phyloP scores from a whole-genome alignment of 495 filamentous ascomycete species.

The Penicillium taxi region DNA sequence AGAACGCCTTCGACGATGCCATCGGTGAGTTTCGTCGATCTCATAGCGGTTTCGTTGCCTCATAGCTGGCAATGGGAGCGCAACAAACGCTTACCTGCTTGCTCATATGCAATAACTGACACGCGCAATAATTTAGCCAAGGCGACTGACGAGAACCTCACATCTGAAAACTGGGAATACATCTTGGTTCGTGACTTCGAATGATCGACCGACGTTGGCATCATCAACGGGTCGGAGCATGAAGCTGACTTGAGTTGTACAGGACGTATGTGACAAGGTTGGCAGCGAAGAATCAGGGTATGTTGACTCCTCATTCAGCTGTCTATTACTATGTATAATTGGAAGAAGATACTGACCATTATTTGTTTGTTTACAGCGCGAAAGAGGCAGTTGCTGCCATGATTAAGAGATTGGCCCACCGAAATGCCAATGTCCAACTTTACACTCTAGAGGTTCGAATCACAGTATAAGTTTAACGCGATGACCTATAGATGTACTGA shows the following conservation, averaged over 20 bases:
- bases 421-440: slow-evolving; percentile 98
- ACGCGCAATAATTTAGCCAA: slow-evolving; percentile 55
- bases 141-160: slow-evolving; percentile 97
- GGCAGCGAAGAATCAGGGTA: slow-evolving; percentile 55
- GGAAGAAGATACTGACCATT: too few species aligned
- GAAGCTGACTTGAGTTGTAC: slow-evolving; percentile 16
- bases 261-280: slow-evolving; percentile 96
- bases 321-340: background rate
- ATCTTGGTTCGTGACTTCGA: slow-evolving; percentile 59
- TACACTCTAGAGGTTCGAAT: slow-evolving; percentile 86
- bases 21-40: slow-evolving; percentile 50
- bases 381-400: slow-evolving; percentile 90
- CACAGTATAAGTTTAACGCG: too few species aligned
- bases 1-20: slow-evolving; percentile 73
- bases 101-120: slow-evolving; percentile 17
- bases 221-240: background rate
- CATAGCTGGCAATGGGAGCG: background rate
- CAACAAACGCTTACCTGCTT: too few species aligned
- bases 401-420: slow-evolving; percentile 92
- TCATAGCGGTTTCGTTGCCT: background rate
- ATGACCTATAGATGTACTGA: slow-evolving; percentile 4
- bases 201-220: background rate
- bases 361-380: slow-evolving; percentile 41
- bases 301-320: slow-evolving; percentile 8
- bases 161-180: slow-evolving; percentile 95